Percentiles rank a stretch among this genome's conserved stretches.
phyloP scores from a whole-genome alignment of 371 early-diverging fungal species.

The Mucor mucedo region DNA sequence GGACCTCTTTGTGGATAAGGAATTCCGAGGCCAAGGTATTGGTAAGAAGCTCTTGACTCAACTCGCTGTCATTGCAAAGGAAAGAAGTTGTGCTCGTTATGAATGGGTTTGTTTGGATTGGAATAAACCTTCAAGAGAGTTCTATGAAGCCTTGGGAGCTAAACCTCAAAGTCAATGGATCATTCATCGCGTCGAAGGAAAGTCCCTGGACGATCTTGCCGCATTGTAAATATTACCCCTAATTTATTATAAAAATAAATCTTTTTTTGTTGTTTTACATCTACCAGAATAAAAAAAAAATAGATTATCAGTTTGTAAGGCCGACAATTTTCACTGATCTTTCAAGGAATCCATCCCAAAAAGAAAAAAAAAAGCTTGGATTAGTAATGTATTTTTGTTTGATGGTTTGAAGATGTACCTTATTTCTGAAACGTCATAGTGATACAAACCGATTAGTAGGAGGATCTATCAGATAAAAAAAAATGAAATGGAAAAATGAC shows the following conservation, averaged over 20 bases:
- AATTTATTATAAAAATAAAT: background rate
- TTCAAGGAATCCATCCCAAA: too few species aligned
- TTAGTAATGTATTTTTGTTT: too few species aligned
- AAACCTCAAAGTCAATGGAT: slow-evolving; percentile 70
- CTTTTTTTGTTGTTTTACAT: background rate
- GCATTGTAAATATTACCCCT: slow-evolving; percentile 28
- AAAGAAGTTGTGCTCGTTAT: slow-evolving; percentile 72
- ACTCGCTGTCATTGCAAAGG: slow-evolving; percentile 68
- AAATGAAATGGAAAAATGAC: too few species aligned
- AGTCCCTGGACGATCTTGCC: slow-evolving; percentile 58
- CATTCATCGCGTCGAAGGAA: slow-evolving; percentile 69
- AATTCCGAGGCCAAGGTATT: slow-evolving; percentile 73
- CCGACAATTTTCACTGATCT: too few species aligned
- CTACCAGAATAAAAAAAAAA: too few species aligned
- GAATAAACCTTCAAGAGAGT: slow-evolving; percentile 34
- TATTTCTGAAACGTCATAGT: too few species aligned
- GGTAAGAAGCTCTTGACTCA: slow-evolving; percentile 73
- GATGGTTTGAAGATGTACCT: too few species aligned
- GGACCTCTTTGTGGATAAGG: slow-evolving; percentile 75
- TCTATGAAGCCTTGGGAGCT: slow-evolving; percentile 69
- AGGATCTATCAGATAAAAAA: too few species aligned
- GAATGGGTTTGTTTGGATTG: slow-evolving; percentile 67
- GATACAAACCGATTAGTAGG: too few species aligned
- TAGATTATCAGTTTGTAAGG: too few species aligned
- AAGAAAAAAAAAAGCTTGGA: too few species aligned